Evolutionary conservation across 1,284 basidiomycete genomes (phyloP), one percentile per base, ranked within the genome.

Genomic region (Lignosus rhinocerotis): DNA sequence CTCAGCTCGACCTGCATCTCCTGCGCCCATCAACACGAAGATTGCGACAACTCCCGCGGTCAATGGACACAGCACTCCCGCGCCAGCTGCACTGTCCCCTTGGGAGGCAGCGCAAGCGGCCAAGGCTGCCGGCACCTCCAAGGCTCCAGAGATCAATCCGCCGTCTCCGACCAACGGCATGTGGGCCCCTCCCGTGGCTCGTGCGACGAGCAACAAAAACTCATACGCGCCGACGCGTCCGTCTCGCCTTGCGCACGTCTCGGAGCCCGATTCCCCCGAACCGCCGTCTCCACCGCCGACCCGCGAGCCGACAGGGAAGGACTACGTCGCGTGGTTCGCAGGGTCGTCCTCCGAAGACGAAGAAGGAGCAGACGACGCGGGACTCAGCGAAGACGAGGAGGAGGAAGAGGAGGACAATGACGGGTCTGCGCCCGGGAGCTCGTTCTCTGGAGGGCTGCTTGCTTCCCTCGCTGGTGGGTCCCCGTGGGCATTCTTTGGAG

Each of bases 281-380:
- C 59, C 59, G 5, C 62, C 62, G 2, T 61, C 58, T 2, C 61
- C 59, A 0, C 62, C 62, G 2, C 56, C 59, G 2, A 51, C 49
- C 4, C 52, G 42, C 8, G 59, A 61, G 50, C 55, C 55, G 25
- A 54, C 55, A 4, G 62, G 60, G 12, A 47, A 49, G 6, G 62
- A 64, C 53, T 64, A 64, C 31, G 55, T 61, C 19, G 53, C 58
- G 39, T 64, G 62, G 62, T 64, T 61, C 53, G 62, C 62, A 0
- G 62, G 62, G 10, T 64, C 62, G 11, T 61, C 62, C 4, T 61
- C 62, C 17, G 62, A 63, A 34, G 62, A 64, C 49, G 63, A 62
- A 19, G 52, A 53, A n/a, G 54, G 53, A n/a, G 45, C 53, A 2
- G 53, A 32, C 6, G 48, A 38, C 6, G 43, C 21, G 8, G 36